Conservation (phyloP, 2,329 filamentous ascomycete species). For the Kalmusia sp. region DNA sequence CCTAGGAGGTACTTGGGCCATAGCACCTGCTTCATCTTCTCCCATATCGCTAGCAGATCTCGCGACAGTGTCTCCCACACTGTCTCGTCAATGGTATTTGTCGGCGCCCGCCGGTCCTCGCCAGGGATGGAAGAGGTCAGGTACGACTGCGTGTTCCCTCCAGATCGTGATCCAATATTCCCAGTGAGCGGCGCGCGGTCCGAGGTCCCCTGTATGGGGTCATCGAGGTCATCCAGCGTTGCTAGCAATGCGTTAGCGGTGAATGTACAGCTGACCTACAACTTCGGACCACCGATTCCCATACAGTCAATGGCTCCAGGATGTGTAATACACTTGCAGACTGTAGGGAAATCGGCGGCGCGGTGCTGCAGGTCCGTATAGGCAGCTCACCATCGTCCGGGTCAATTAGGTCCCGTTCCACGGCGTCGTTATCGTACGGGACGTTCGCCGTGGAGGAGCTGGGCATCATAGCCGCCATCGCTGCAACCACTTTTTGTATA, state of each 20-base stretch:
- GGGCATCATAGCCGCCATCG: slow-evolving; percentile 56
- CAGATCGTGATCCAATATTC: slow-evolving; percentile 73
- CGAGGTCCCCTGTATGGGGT: slow-evolving; percentile 74
- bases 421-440: slow-evolving; percentile 54
- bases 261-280: background rate
- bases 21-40: slow-evolving; percentile 96
- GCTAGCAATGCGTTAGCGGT: slow-evolving; percentile 56
- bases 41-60: slow-evolving; percentile 92
- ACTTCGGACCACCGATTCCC: background rate
- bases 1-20: slow-evolving; percentile 93
- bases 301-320: background rate
- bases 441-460: slow-evolving; percentile 47
- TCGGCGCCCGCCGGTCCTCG: slow-evolving; percentile 87
- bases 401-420: slow-evolving; percentile 60
- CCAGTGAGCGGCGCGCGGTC: slow-evolving; percentile 83
- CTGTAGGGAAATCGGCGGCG: background rate
- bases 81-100: slow-evolving; percentile 94
- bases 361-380: slow-evolving; percentile 5
- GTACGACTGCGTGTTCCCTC: slow-evolving; percentile 73
- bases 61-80: slow-evolving; percentile 97
- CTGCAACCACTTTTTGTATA: slow-evolving; percentile 5
- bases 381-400: slow-evolving; percentile 57
- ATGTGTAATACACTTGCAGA: slow-evolving; percentile 10
- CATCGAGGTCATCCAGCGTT: slow-evolving; percentile 91
- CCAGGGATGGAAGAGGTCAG: slow-evolving; percentile 89